Conservation (phyloP, 768 basidiomycete genomes). For the Krasilnikovozyma curviuscula region DNA sequence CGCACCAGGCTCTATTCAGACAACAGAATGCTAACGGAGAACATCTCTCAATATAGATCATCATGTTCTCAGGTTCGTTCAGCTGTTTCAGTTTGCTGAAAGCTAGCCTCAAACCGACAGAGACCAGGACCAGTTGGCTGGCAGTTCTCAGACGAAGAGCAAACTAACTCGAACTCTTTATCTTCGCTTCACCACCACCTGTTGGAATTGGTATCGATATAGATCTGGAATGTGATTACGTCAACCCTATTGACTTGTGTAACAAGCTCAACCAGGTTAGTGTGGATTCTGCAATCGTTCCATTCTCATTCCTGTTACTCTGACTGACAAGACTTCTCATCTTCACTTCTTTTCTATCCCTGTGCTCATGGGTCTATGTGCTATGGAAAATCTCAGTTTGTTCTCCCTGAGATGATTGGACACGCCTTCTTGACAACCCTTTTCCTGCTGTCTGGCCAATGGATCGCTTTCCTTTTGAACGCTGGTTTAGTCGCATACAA, state of each 20-base stretch:
- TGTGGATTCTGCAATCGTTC: slow-evolving; percentile 5
- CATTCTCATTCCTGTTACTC: neutral
- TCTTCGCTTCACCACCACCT: neutral
- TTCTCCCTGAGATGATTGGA: slow-evolving; percentile 84
- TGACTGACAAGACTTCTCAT: neutral
- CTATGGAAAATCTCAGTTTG: slow-evolving; percentile 47
- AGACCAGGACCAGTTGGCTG: too few species aligned
- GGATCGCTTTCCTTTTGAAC: slow-evolving; percentile 79
- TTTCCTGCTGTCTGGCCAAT: slow-evolving; percentile 91
- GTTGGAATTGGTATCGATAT: neutral
- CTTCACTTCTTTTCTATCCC: neutral
- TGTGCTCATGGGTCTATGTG: neutral
- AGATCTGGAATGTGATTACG: slow-evolving; percentile 41
- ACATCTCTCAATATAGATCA: slow-evolving; percentile 45
- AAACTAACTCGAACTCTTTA: too few species aligned
- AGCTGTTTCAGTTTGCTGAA: neutral
- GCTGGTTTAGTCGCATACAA: slow-evolving; percentile 72
- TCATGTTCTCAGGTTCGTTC: slow-evolving; percentile 73
- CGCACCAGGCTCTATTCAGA: neutral
- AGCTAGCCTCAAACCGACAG: neutral
- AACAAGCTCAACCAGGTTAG: slow-evolving; percentile 93
- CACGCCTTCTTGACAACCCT: slow-evolving; percentile 77
- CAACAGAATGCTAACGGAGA: neutral
- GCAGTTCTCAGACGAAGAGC: too few species aligned
- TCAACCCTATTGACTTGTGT: slow-evolving; percentile 99